These are phyloP conservation scores for Daldinia childiae DNA, from an alignment of 495 filamentous ascomycete species.

Conservation along the genomic window DNA sequence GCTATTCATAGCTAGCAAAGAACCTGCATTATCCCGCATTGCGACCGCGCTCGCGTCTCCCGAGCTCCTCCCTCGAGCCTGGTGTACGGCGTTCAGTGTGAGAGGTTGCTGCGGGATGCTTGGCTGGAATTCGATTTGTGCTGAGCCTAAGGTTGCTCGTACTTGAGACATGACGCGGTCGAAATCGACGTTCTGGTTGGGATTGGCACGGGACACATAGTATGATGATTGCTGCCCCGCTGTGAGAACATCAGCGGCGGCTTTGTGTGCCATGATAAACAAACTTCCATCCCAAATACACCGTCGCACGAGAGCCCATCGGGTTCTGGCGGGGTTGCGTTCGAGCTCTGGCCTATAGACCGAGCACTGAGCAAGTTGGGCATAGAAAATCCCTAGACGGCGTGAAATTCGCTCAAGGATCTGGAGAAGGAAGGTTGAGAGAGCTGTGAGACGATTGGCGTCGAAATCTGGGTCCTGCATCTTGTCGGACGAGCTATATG, in stretches of 20 bases:
- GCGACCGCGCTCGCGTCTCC: constrained; percentile 47
- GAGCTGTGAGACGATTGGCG: constrained; percentile 48
- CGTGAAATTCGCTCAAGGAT: constrained; percentile 60
- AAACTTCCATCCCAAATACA: constrained; percentile 58
- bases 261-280: constrained; percentile 55
- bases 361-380: constrained; percentile 55
- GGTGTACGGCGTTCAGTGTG: constrained; percentile 51
- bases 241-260: constrained; percentile 47
- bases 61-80: constrained; percentile 46
- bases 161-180: constrained; percentile 56
- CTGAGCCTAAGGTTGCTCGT: constrained; percentile 47
- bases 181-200: constrained; percentile 51
- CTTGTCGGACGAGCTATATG: constrained; percentile 35
- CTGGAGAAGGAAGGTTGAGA: constrained; percentile 57
- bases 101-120: constrained; percentile 38
- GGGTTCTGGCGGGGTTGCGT: constrained; percentile 56
- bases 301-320: constrained; percentile 57
- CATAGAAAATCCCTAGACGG: constrained; percentile 58
- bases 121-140: constrained; percentile 25
- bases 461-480: constrained; percentile 34
- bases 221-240: constrained; percentile 45
- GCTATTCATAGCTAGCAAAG: constrained; percentile 54
- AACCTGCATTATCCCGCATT: constrained; percentile 52
- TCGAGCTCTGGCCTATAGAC: constrained; percentile 59
- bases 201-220: constrained; percentile 37